Evolutionary conservation across 805 yeast species (phyloP).

Genomic region (Starmerella asiatica): DNA sequence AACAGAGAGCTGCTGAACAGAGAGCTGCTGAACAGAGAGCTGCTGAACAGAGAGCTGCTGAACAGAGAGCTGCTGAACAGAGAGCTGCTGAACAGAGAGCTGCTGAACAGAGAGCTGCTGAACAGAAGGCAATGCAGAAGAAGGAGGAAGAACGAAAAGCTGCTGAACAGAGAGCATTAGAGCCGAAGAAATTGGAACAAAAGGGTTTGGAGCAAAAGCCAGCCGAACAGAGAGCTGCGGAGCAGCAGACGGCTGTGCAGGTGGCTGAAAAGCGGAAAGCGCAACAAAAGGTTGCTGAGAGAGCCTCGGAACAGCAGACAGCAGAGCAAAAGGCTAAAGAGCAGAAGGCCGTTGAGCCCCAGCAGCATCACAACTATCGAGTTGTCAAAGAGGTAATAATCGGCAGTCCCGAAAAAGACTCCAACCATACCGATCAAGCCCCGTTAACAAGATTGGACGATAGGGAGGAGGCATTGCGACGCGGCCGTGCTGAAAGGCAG

Average conservation of each 20-base stretch:
- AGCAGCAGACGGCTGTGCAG: not conserved
- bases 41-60: not conserved
- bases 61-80: not conserved
- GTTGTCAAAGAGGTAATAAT: too few relatives aligned
- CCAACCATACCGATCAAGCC: too few relatives aligned
- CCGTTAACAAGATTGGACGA: too few relatives aligned
- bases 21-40: not conserved
- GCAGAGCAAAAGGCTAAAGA: too few relatives aligned
- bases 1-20: not conserved
- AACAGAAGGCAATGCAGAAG: not conserved
- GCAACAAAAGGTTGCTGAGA: too few relatives aligned
- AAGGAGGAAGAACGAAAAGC: not conserved
- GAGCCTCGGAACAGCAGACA: too few relatives aligned
- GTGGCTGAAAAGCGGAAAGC: not conserved
- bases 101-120: not conserved
- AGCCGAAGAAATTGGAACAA: not conserved
- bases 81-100: not conserved
- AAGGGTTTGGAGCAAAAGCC: not conserved
- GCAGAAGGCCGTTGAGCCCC: too few relatives aligned
- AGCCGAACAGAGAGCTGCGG: not conserved
- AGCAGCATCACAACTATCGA: too few relatives aligned
- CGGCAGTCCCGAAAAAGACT: too few relatives aligned
- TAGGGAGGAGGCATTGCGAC: not conserved
- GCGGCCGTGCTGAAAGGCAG: too few relatives aligned
- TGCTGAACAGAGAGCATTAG: not conserved